These are phyloP conservation scores for Fusarium anguioides DNA, from an alignment of 2,329 filamentous ascomycete species.

Conservation along the genomic window DNA sequence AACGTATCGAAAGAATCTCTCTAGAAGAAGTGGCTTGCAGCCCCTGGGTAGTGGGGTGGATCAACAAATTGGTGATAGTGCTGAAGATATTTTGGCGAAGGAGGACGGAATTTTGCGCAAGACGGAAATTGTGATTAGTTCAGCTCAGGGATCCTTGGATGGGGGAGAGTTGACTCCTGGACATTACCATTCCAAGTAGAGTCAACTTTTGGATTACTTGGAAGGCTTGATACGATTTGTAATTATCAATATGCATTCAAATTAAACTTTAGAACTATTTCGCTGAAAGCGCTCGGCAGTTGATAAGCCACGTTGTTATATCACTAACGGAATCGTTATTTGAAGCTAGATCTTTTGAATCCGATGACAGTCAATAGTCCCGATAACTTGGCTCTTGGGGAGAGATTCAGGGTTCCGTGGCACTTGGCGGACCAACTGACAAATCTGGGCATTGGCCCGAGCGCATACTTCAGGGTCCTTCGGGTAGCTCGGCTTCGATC, in stretches of 20 bases:
- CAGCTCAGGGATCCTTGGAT: neutral
- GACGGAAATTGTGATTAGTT: conserved; percentile 24
- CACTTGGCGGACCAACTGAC: neutral
- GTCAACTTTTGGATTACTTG: neutral
- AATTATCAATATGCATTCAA: neutral
- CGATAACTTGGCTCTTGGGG: too few species aligned
- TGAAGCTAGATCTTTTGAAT: too few species aligned
- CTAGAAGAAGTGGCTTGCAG: conserved; percentile 33
- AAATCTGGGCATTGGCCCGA: neutral
- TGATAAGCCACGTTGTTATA: too few species aligned
- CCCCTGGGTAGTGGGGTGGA: conserved; percentile 32
- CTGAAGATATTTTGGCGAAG: conserved; percentile 22
- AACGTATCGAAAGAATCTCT: conserved; percentile 33
- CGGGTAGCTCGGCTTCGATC: conserved; percentile 1
- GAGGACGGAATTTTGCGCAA: conserved; percentile 24
- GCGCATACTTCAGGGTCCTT: neutral
- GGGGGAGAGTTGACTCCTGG: neutral
- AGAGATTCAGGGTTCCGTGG: neutral
- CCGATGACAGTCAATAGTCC: too few species aligned
- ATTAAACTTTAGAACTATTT: neutral
- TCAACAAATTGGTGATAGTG: conserved; percentile 16
- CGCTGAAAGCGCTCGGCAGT: too few species aligned
- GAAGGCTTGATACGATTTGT: too few species aligned
- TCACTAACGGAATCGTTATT: too few species aligned
- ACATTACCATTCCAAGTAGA: neutral